Evolutionary conservation across 164 flowering plant species (phyloP), one percentile per base, ranked within the genome.

Genomic region (Hamamelis virginiana): DNA sequence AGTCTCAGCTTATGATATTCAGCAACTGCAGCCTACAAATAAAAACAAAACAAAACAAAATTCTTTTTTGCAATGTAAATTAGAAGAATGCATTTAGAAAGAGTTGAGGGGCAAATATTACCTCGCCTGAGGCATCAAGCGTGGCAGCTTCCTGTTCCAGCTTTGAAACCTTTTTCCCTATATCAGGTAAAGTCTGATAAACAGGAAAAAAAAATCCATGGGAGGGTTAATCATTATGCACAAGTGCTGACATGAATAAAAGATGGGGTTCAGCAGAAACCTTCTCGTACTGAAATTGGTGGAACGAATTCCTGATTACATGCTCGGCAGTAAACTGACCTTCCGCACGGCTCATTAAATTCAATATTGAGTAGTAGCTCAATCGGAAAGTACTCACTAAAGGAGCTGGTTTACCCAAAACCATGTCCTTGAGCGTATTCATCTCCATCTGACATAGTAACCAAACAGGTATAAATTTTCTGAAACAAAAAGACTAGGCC

Each of bases 251-350:
- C 21, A 58, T 10, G 52, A 51, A 47, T 16, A 22, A 47, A 33
- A 56, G 16, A 45, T 59, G 50, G 25, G 70, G 12, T 22, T 14
- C 9, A 59, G 46, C 4, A 59, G 22, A 67, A 71, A 95, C 99
- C 99, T 96, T 96, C 76, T 96, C 98, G 72, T 92, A 83, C 83
- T 96, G 99, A 77, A 96, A 96, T 74, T 96, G 99, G 72, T 96
- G 99, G 76, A 95, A 96, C 50, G 99, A 96, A 72, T 93, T 89
- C 75, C 71, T 84, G 70, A 96, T 96, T 27, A 96, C 99, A 81
- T 96, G 97, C 81, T 95, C 99, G 72, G 99, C 99, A 33, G 96
- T 91, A 66, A 96, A 91, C 75, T 96, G 99, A 56, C 99, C 98
- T 81, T 92, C 98, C 45, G 98, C 92, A 47, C 99, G 99, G 75